Conservation (phyloP, 306 rosid genomes). For the Benincasa hispida region DNA sequence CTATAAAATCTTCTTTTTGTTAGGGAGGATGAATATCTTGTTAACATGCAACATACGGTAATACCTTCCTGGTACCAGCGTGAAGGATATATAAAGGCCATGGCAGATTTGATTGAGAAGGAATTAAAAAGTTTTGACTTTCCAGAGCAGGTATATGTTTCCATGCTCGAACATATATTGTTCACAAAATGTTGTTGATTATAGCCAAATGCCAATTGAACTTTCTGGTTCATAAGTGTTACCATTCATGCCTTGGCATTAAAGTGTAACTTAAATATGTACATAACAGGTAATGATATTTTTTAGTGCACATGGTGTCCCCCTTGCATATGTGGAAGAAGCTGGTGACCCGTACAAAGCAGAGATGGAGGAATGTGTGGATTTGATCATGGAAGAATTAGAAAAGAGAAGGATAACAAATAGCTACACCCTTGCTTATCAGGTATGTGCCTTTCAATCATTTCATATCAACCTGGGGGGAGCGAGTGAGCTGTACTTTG, state of each 20-base stretch:
- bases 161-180: slow-evolving; percentile 2
- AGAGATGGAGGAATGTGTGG: slow-evolving; percentile 97
- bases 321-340: slow-evolving; percentile 94
- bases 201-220: neutral
- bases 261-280: slow-evolving; percentile 9
- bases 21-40: slow-evolving; percentile 90
- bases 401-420: slow-evolving; percentile 62
- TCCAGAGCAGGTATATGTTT: slow-evolving; percentile 46
- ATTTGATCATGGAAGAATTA: slow-evolving; percentile 83
- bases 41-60: slow-evolving; percentile 97
- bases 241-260: neutral
- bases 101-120: slow-evolving; percentile 86
- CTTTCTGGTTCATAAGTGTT: neutral
- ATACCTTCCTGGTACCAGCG: slow-evolving; percentile 99
- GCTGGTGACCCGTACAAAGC: slow-evolving; percentile 98
- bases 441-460: slow-evolving; percentile 29
- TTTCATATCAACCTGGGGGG: neutral
- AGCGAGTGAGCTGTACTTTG: too few relatives aligned
- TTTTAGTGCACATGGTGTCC: slow-evolving; percentile 97
- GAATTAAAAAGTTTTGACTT: slow-evolving; percentile 47
- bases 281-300: slow-evolving; percentile 60
- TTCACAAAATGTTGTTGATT: neutral
- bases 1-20: slow-evolving; percentile 11
- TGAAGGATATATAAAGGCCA: slow-evolving; percentile 88
- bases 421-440: slow-evolving; percentile 86